Percentiles rank a stretch among this genome's conserved stretches.
These are phyloP conservation scores for Xylaria cubensis DNA, from an alignment of 495 filamentous ascomycete genomes.

Conservation along the genomic window DNA sequence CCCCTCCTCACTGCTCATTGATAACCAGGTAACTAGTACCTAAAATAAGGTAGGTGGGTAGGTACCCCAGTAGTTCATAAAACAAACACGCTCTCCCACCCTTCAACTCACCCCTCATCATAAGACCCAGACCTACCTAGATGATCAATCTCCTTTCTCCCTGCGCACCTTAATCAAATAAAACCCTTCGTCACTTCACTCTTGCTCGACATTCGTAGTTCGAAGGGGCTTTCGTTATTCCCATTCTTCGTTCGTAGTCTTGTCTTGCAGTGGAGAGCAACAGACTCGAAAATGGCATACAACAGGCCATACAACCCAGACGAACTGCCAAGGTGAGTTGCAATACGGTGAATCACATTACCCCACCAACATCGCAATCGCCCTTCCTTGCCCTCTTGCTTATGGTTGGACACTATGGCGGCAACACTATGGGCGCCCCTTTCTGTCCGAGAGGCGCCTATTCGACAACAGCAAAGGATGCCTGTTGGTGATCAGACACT, in stretches of 20 bases:
- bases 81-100: constrained; percentile 23
- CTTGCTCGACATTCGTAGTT: background rate
- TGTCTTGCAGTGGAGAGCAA: constrained; percentile 19
- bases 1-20: background rate
- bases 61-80: background rate
- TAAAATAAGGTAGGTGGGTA: background rate
- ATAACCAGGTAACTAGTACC: background rate
- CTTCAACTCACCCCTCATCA: background rate
- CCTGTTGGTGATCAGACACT: constrained; percentile 32
- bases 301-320: constrained; percentile 94
- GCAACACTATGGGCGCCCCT: constrained; percentile 8
- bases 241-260: constrained; percentile 21
- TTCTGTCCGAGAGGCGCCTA: constrained; percentile 5
- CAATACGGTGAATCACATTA: constrained; percentile 6
- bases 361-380: constrained; percentile 23
- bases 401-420: constrained; percentile 7
- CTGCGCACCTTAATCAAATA: constrained; percentile 29
- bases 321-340: constrained; percentile 88
- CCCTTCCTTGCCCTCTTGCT: constrained; percentile 2
- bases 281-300: constrained; percentile 77
- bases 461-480: constrained; percentile 26
- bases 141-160: constrained; percentile 1
- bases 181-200: constrained; percentile 5
- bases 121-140: background rate
- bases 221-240: constrained; percentile 9